phyloP scores from a whole-genome alignment of 805 yeast species.

The Priceomyces castillae region DNA sequence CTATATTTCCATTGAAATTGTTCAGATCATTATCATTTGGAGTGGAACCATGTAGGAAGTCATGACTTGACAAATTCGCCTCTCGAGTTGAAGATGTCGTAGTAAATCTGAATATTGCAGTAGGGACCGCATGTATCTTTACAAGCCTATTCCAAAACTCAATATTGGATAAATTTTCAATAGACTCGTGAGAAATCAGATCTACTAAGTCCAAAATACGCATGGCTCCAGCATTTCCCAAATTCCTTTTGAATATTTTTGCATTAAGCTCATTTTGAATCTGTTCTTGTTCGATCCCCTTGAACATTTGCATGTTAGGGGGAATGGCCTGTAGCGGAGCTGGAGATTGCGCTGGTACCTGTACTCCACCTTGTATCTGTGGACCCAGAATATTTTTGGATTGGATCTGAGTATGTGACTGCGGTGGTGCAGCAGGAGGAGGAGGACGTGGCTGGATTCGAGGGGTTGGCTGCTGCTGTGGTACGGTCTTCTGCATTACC shows the following conservation, averaged over 20 bases:
- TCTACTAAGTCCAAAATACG: constrained; percentile 40
- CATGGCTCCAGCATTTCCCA: constrained; percentile 43
- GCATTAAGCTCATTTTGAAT: constrained; percentile 30
- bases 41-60: constrained; percentile 21
- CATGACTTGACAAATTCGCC: constrained; percentile 3
- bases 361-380: constrained; percentile 4
- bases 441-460: constrained; percentile 17
- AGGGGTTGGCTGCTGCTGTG: constrained; percentile 24
- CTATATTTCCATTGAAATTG: not conserved
- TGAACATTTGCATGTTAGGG: not conserved
- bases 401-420: constrained; percentile 6
- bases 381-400: constrained; percentile 1
- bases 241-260: constrained; percentile 34
- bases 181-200: constrained; percentile 33
- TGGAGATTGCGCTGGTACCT: constrained; percentile 6
- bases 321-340: constrained; percentile 4
- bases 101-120: constrained; percentile 28
- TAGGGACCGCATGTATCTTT: constrained; percentile 31
- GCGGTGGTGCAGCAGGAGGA: constrained; percentile 6
- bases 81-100: constrained; percentile 14
- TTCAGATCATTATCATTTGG: not conserved
- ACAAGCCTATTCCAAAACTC: constrained; percentile 39
- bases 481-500: constrained; percentile 14
- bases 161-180: constrained; percentile 24
- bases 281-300: constrained; percentile 13